Conservation (phyloP, 495 filamentous ascomycete genomes). For the Chaetomium fimeti region DNA sequence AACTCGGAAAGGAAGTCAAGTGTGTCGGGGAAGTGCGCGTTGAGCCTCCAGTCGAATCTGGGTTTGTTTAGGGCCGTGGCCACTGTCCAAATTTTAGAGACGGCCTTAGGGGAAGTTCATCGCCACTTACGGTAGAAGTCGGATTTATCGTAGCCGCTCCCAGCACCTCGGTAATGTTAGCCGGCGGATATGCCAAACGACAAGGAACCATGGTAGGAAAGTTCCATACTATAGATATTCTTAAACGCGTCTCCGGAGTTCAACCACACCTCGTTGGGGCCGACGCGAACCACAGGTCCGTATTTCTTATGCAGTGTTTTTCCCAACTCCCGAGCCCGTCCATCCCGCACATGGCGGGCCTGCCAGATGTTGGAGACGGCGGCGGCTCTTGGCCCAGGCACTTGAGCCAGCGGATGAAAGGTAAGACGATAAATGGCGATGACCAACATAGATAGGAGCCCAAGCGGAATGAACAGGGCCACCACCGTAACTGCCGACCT, state of each 20-base stretch:
- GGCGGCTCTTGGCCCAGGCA: constrained; percentile 40
- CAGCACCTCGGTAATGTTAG: constrained; percentile 26
- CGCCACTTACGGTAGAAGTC: constrained; percentile 40
- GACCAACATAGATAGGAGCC: background rate
- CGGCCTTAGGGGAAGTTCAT: background rate
- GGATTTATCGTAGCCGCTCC: constrained; percentile 37
- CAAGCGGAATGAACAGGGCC: background rate
- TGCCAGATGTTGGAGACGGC: constrained; percentile 44
- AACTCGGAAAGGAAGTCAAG: constrained; percentile 43
- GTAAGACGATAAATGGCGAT: constrained; percentile 29
- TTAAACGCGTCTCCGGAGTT: constrained; percentile 43
- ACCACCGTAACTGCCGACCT: background rate
- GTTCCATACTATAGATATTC: constrained; percentile 42
- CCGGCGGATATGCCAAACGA: too few relatives aligned
- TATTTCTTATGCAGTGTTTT: constrained; percentile 50
- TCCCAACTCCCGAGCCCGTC: constrained; percentile 32
- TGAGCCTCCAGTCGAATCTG: constrained; percentile 23
- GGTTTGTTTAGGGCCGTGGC: constrained; percentile 34
- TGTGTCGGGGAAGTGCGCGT: constrained; percentile 32
- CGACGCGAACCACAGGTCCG: constrained; percentile 56
- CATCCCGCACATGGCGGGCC: constrained; percentile 35
- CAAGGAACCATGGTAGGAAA: background rate
- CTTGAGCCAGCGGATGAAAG: constrained; percentile 36
- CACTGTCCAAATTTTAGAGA: constrained; percentile 19
- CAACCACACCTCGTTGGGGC: constrained; percentile 56